Base-by-base conservation (phyloP, 2,329 filamentous ascomycete genomes). In the Thielaviopsis populi region DNA sequence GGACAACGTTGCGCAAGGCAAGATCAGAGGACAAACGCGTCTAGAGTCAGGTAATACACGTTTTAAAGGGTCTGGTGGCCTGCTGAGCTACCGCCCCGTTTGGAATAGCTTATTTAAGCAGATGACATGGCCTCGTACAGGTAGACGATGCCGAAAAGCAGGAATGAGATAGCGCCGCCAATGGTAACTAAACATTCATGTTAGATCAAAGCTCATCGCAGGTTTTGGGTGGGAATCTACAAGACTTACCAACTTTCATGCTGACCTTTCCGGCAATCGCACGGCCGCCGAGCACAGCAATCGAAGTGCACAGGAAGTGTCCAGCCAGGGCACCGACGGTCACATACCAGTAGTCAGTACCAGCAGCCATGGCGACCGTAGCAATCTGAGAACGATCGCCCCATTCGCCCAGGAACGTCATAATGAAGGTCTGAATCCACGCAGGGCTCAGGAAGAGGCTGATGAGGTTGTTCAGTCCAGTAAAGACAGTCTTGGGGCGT, bases 401-500 rank as follows among this genome's bases (percentile, higher is more conserved):
- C 94, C 94, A 99, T 74, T 99, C 94, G 48, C 94, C 94, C 37
- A 99, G 77, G 76, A 99, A 99, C 1, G 94, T 99, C 94, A 99
- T 99, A 69, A 95, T 83, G 72, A 99, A 99, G 0, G 94, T 99
- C 75, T 97, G 92, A 15, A 99, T 94, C 94, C 94, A 99, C 0
- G 91, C 94, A 1, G 94, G 94, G 74, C 89, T 96, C 46, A 99
- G 80, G 3, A 99, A 81, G 6, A 99, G 79, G 11, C 89, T 91
- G 67, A 91, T 83, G 3, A 99, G 82, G 70, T 99, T 99, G 73
- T 85, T 85, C 27, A 96, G 76, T 0, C 94, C 91, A 22, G 80
- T 73, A 67, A 82, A 67, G 73, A 75, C 66, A 69, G 75, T 70
- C 70, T 76, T 69, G 56, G 78, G 66, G 13, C 61, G 37, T 56